Base-by-base conservation (phyloP, 1,284 basidiomycete genomes). In the Anthracocystis panici-leucophaei region DNA sequence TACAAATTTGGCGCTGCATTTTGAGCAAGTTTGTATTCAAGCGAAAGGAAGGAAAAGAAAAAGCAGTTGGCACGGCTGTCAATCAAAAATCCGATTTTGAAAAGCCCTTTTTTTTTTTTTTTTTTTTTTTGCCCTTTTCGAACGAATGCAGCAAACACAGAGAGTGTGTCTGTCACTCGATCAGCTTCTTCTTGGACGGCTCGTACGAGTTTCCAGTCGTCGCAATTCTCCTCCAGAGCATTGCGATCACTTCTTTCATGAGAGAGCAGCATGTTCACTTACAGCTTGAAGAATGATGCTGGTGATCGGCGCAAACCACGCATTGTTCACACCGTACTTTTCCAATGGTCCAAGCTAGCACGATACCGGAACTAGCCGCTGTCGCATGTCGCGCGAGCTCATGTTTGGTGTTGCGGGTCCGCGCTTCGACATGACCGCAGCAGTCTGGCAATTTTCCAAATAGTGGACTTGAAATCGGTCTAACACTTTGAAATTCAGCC, bases 351-450 rank as follows among this genome's bases (percentile, higher is more conserved):
- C 18, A 1, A 31, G 29, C 18, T 5, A 20, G 29, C 48, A 20
- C 12, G 8, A 31, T 20, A 38, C 18, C 10, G 18, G 14, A 27
- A 9, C 18, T 29, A 16, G 38, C 20, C 23, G 33, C 23, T 25
- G 20, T 21, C 40, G 33, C 8, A 21, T 54, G 27, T 65, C 23
- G 67, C 44, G 40, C 54, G 54, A 68, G 38, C 61, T 41, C 6
- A 27, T 10, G 6, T 20, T 20, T 29, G n/a, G 12, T 20, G 14
- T 38, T 45, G 46, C 67, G 67, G 67, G 67, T 70, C 67, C 67
- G 67, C 41, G 20, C 20, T 20, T 45, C 20, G 67, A 70, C 61
- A 70, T 70, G 62, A 55, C 67, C 67, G 67, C 67, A 70, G 67
- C 67, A 70, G 27, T n/a, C 41, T 25, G 21, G 25, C 21, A 20